phyloP scores from a whole-genome alignment of 345 rosid species.

The Ailanthus altissimus region DNA sequence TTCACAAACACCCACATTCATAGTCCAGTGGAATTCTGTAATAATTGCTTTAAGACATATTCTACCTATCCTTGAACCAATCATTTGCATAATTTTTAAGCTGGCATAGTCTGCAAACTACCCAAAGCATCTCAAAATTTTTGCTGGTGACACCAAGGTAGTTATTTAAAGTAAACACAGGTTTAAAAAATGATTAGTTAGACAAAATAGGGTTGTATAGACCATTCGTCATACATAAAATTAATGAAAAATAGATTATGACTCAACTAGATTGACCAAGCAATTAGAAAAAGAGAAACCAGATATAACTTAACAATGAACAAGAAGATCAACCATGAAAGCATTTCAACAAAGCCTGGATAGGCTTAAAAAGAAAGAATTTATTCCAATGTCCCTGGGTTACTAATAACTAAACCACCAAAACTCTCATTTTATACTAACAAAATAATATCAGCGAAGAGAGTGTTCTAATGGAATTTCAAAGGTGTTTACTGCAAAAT shows the following conservation, averaged over 20 bases:
- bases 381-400: neutral
- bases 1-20: neutral
- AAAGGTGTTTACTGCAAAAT: neutral
- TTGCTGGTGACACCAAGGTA: neutral
- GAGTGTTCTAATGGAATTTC: neutral
- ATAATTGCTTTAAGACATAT: constrained; percentile 1
- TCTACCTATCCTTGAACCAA: constrained; percentile 2
- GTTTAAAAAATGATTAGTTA: neutral
- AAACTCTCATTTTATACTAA: neutral
- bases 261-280: neutral
- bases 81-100: neutral
- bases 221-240: neutral
- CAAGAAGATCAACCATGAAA: neutral
- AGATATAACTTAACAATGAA: neutral
- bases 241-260: neutral
- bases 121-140: neutral
- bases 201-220: neutral
- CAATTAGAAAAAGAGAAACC: neutral
- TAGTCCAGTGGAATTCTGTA: neutral
- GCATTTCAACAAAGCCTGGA: neutral
- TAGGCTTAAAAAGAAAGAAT: neutral
- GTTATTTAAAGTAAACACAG: neutral
- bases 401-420: neutral
- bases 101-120: neutral
- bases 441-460: neutral